Evolutionary conservation across 2,329 filamentous ascomycete genomes (phyloP).

Genomic region (Plenodomus biglobosus): DNA sequence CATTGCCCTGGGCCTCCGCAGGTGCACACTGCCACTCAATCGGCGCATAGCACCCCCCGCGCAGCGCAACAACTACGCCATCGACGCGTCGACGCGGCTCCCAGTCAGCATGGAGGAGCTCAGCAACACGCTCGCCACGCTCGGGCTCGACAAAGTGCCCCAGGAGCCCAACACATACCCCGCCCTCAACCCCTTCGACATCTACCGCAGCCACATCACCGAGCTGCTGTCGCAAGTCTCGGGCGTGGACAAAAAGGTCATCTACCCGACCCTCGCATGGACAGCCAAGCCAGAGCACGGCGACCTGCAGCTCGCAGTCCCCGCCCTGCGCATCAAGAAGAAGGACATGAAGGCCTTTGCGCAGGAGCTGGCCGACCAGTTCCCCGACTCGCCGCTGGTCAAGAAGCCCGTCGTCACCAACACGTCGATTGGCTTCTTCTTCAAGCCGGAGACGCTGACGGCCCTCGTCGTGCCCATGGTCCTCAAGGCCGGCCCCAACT

Average conservation of each 20-base stretch:
- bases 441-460: conserved; percentile 68
- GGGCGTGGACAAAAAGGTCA: conserved; percentile 68
- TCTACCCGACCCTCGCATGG: conserved; percentile 77
- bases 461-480: conserved; percentile 70
- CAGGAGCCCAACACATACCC: conserved; percentile 55
- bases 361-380: conserved; percentile 60
- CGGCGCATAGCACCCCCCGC: background rate
- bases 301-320: conserved; percentile 75
- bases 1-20: background rate
- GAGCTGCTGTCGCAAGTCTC: conserved; percentile 68
- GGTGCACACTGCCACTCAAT: too few relatives aligned
- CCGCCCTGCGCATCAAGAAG: conserved; percentile 73
- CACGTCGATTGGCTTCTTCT: conserved; percentile 77
- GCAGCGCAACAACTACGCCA: background rate
- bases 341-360: conserved; percentile 61
- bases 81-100: conserved; percentile 26
- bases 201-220: conserved; percentile 77
- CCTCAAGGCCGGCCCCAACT: conserved; percentile 61
- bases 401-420: conserved; percentile 68
- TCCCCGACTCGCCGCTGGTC: conserved; percentile 73
- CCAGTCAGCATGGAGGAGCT: conserved; percentile 41
- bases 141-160: conserved; percentile 45
- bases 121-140: conserved; percentile 37
- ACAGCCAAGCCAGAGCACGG: conserved; percentile 79
- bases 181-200: conserved; percentile 72